Percentiles rank a stretch among this genome's conserved stretches.
Evolutionary conservation across 2,329 filamentous ascomycete genomes (phyloP).

Genomic region (Fusarium sp.): DNA sequence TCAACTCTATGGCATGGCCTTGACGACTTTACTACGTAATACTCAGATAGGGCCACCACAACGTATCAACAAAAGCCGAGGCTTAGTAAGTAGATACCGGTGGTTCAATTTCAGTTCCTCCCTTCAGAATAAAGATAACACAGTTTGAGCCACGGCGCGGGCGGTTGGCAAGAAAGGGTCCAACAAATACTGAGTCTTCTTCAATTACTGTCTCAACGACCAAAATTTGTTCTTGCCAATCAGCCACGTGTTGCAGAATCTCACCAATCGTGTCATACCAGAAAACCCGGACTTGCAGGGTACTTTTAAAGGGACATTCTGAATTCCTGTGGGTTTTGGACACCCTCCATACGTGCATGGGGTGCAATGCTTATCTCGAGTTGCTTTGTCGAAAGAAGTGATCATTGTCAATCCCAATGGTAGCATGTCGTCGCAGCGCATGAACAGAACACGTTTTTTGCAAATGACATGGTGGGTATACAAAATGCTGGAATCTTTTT

Average conservation of each 20-base stretch:
- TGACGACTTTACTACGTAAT: too few relatives aligned
- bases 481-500: neutral
- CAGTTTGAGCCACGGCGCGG: neutral
- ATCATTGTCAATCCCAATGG: neutral
- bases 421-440: neutral
- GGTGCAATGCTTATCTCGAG: neutral
- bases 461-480: neutral
- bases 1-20: neutral
- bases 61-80: neutral
- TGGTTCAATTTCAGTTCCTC: neutral
- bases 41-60: neutral
- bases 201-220: neutral
- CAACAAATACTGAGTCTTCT: neutral
- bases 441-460: too few relatives aligned
- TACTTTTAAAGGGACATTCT: neutral
- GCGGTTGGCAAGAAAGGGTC: neutral
- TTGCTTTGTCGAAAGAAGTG: neutral
- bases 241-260: neutral
- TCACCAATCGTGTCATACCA: neutral
- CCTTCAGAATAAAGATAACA: neutral
- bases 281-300: neutral
- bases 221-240: neutral
- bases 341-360: neutral
- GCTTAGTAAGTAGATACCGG: neutral
- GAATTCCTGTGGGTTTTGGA: neutral